These are phyloP conservation scores for Aspergillus brunneoviolaceus DNA, from an alignment of 2,329 filamentous ascomycete genomes.

Conservation along the genomic window DNA sequence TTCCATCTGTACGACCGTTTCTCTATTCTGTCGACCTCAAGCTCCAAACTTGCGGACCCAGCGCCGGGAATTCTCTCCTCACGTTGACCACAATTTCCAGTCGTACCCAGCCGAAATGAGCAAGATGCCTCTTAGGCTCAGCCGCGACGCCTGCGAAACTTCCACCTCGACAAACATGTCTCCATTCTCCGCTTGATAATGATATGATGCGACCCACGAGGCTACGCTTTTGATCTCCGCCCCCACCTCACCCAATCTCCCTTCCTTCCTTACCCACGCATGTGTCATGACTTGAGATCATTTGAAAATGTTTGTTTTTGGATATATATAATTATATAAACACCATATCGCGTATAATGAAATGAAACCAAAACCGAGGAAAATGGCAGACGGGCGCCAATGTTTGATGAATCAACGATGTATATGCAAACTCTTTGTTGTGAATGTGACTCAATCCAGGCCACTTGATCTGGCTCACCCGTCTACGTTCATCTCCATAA, in stretches of 20 bases:
- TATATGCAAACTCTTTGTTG: not conserved
- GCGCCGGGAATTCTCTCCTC: not conserved
- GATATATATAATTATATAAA: not conserved
- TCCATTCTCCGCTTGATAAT: not conserved
- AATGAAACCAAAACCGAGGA: not conserved
- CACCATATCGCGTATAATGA: not conserved
- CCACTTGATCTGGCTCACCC: too few species aligned
- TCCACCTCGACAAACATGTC: not conserved
- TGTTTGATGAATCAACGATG: not conserved
- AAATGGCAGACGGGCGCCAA: not conserved
- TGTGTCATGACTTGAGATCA: not conserved
- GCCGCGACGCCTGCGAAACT: not conserved
- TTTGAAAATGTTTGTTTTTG: too few species aligned
- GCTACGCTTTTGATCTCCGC: not conserved
- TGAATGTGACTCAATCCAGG: too few species aligned
- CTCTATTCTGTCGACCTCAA: not conserved
- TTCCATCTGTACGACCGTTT: too few species aligned
- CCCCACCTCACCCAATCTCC: not conserved
- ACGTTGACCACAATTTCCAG: not conserved
- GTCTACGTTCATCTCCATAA: too few species aligned
- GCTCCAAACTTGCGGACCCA: not conserved
- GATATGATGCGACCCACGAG: not conserved
- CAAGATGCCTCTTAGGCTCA: not conserved
- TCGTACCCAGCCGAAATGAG: not conserved
- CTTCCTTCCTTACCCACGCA: not conserved